Evolutionary conservation across 1,284 basidiomycete species (phyloP).

Genomic region (Coniferiporia sulphurascens): DNA sequence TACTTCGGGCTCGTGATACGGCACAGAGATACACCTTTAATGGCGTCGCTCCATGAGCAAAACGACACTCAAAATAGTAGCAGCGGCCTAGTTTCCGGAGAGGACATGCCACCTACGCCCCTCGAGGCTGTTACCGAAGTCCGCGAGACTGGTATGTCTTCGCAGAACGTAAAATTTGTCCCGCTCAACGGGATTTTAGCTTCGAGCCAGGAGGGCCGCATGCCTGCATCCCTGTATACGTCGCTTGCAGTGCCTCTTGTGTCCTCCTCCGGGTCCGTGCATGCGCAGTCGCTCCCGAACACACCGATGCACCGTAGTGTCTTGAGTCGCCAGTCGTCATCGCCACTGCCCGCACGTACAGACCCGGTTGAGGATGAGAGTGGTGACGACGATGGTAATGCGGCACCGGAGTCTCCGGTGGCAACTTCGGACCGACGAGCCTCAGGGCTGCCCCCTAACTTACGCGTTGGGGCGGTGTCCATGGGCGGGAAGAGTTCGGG

Average conservation of each 20-base stretch:
- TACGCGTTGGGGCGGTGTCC: slow-evolving; percentile 1
- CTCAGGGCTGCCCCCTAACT: not conserved
- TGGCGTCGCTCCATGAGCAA: not conserved
- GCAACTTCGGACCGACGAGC: not conserved
- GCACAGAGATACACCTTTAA: not conserved
- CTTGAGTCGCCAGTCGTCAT: slow-evolving; percentile 56
- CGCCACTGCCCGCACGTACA: slow-evolving; percentile 41
- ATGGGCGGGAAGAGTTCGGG: not conserved
- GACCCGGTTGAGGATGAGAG: not conserved
- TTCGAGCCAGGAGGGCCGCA: not conserved
- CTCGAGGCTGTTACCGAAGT: not conserved
- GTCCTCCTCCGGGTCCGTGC: slow-evolving; percentile 24
- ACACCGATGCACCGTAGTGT: slow-evolving; percentile 45
- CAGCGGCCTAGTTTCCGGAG: not conserved
- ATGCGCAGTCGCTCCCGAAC: slow-evolving; percentile 31
- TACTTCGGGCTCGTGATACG: slow-evolving; percentile 11
- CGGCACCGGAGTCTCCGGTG: not conserved
- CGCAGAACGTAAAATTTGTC: not conserved
- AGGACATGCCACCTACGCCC: not conserved
- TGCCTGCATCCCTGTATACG: not conserved
- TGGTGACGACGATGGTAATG: not conserved
- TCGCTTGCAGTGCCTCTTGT: slow-evolving; percentile 28
- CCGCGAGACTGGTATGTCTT: not conserved
- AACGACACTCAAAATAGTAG: not conserved
- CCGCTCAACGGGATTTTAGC: not conserved